Conservation (phyloP, 169 alveolate species). For the Amoebophrya sp. region DNA sequence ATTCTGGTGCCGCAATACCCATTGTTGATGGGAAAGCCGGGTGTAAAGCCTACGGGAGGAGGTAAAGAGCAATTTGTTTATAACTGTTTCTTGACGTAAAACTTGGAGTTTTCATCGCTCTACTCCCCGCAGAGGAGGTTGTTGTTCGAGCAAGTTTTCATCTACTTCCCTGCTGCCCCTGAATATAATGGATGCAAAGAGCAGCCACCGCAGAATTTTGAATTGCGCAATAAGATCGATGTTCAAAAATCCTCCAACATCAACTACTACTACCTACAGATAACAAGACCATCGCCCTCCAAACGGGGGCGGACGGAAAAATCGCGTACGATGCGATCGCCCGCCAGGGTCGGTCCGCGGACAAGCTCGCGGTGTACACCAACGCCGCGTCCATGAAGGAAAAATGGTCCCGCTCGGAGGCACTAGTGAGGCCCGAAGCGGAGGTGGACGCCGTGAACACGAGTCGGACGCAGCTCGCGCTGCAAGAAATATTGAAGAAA, state of each 20-base stretch:
- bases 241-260: too few relatives aligned
- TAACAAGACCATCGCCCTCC: slow-evolving; percentile 46
- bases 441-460: neutral
- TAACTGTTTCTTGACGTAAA: too few relatives aligned
- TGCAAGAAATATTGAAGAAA: neutral
- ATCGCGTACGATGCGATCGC: slow-evolving; percentile 47
- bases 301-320: slow-evolving; percentile 45
- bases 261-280: too few relatives aligned
- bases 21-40: slow-evolving; percentile 55
- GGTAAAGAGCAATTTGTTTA: neutral
- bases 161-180: too few relatives aligned
- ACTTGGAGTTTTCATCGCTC: too few relatives aligned
- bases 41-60: too few relatives aligned
- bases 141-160: too few relatives aligned
- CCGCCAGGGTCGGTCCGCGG: slow-evolving; percentile 31
- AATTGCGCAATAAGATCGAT: neutral
- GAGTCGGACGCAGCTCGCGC: neutral
- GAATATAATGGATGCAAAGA: neutral
- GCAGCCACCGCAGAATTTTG: neutral
- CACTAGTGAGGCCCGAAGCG: neutral
- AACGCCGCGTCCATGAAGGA: neutral
- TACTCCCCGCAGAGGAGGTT: too few relatives aligned
- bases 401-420: neutral
- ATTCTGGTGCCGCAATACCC: slow-evolving; percentile 60
- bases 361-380: neutral